phyloP scores from a whole-genome alignment of 179 eudicot genomes.

The Vitellaria paradoxa region DNA sequence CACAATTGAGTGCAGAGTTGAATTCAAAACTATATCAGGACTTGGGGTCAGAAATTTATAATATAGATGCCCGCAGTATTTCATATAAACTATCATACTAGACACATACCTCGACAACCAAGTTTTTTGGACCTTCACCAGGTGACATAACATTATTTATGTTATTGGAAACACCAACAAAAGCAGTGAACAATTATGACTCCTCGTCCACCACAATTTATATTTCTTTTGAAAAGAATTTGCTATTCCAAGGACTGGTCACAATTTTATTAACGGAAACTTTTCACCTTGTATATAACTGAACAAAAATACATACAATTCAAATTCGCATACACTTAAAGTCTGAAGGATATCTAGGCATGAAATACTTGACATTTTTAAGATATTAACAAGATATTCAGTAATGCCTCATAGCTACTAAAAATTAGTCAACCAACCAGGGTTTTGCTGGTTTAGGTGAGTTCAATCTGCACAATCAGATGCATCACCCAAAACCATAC shows the following conservation, averaged over 20 bases:
- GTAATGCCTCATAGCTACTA: not conserved
- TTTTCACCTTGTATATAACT: not conserved
- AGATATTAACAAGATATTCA: not conserved
- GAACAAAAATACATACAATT: not conserved
- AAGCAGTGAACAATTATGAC: not conserved
- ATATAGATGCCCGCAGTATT: too few relatives aligned
- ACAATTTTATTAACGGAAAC: not conserved
- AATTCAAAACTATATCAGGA: too few relatives aligned
- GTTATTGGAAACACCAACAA: not conserved
- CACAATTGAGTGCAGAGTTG: too few relatives aligned
- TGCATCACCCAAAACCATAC: not conserved
- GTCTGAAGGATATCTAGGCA: not conserved
- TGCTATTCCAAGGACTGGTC: too few relatives aligned
- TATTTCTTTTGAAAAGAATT: not conserved
- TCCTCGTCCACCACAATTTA: too few relatives aligned
- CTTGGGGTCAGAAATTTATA: too few relatives aligned
- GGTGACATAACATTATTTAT: not conserved
- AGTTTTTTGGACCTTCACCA: not conserved
- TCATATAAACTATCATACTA: not conserved
- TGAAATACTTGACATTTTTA: not conserved
- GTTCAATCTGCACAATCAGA: not conserved
- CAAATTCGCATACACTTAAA: not conserved
- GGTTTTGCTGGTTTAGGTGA: not conserved
- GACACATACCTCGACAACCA: not conserved
- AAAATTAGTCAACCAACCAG: not conserved